These are phyloP conservation scores for Lachancea meyersii DNA, from an alignment of 805 yeast genomes.

Conservation along the genomic window DNA sequence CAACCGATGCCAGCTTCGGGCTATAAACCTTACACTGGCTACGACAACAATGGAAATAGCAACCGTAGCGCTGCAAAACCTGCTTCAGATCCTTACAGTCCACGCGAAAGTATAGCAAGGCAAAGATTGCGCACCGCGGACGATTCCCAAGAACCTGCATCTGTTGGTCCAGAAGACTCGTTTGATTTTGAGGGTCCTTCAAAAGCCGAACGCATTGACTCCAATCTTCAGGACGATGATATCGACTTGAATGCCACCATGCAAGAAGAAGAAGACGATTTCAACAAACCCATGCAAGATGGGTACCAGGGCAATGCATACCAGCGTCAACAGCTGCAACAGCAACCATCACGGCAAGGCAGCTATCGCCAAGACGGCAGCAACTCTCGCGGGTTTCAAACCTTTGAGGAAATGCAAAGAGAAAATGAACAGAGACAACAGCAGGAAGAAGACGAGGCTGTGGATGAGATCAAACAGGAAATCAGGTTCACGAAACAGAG, in stretches of 20 bases:
- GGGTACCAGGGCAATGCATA: slow-evolving; percentile 1
- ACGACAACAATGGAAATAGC: neutral
- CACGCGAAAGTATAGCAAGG: neutral
- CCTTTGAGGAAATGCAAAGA: slow-evolving; percentile 33
- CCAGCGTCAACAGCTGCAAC: slow-evolving; percentile 18
- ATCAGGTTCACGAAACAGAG: slow-evolving; percentile 80
- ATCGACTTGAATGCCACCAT: slow-evolving; percentile 28
- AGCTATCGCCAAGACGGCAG: slow-evolving; percentile 56
- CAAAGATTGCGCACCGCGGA: neutral
- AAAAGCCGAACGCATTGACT: slow-evolving; percentile 5
- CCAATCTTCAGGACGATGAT: slow-evolving; percentile 25
- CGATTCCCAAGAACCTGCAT: neutral
- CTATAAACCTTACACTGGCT: no score
- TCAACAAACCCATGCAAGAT: slow-evolving; percentile 25
- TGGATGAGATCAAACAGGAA: slow-evolving; percentile 78
- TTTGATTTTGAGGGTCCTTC: slow-evolving; percentile 23
- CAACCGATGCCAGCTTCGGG: neutral
- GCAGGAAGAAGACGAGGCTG: slow-evolving; percentile 75
- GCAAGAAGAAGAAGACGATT: slow-evolving; percentile 26
- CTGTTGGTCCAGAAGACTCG: slow-evolving; percentile 7
- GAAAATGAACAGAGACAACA: slow-evolving; percentile 35
- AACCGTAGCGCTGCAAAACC: neutral
- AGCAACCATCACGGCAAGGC: slow-evolving; percentile 21
- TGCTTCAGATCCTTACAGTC: neutral
- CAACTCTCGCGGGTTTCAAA: slow-evolving; percentile 36